Evolutionary conservation across 805 yeast genomes (phyloP).

Genomic region (Saccharomyces paradoxus): DNA sequence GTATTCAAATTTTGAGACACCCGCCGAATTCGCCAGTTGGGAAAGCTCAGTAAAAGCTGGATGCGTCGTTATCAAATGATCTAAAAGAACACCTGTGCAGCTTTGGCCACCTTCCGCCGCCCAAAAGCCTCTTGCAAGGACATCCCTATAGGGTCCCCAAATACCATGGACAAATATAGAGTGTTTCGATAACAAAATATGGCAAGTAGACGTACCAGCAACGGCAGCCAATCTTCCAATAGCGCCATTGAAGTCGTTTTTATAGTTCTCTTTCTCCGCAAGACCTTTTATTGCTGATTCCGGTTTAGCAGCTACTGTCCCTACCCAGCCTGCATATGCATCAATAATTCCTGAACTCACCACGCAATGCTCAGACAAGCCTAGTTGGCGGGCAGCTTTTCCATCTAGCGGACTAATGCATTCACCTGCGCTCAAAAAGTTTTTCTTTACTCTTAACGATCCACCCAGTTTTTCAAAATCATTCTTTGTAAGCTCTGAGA

Average conservation of each 20-base stretch:
- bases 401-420: conserved; percentile 64
- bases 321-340: conserved; percentile 98
- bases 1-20: conserved; percentile 71
- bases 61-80: conserved; percentile 79
- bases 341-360: conserved; percentile 97
- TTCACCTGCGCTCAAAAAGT: conserved; percentile 81
- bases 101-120: conserved; percentile 99
- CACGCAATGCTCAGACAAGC: conserved; percentile 66
- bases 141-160: conserved; percentile 98
- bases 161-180: conserved; percentile 92
- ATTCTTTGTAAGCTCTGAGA: conserved; percentile 70
- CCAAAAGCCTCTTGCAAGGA: conserved; percentile 85
- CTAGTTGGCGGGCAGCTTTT: conserved; percentile 71
- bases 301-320: conserved; percentile 89
- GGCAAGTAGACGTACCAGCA: conserved; percentile 98
- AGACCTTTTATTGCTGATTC: conserved; percentile 45
- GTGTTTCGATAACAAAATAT: conserved; percentile 74
- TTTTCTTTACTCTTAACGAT: conserved; percentile 43
- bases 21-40: conserved; percentile 57
- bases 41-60: conserved; percentile 76
- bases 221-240: conserved; percentile 91
- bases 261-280: conserved; percentile 41
- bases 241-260: conserved; percentile 46
- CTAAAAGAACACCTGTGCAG: conserved; percentile 89
- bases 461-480: conserved; percentile 81